Conservation (phyloP, 805 yeast species). For the Yamadazyma nakazawae region DNA sequence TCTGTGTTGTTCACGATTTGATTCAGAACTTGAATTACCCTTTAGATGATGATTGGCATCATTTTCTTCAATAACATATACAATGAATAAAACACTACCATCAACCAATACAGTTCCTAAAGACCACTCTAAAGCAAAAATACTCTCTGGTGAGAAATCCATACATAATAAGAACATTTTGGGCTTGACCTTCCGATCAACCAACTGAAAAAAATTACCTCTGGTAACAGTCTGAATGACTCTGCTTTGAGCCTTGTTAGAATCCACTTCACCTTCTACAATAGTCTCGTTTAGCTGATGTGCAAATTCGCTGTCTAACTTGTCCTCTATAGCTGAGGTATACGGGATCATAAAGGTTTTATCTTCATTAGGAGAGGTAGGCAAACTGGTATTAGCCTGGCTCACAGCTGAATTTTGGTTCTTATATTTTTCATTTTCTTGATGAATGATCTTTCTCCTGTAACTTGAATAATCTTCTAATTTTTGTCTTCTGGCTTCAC, state of each 20-base stretch:
- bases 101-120: conserved; percentile 81
- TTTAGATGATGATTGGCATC: conserved; percentile 42
- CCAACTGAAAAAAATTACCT: conserved; percentile 58
- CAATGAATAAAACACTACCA: conserved; percentile 75
- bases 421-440: conserved; percentile 39
- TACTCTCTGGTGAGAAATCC: conserved; percentile 80
- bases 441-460: conserved; percentile 58
- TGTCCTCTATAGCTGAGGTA: conserved; percentile 65
- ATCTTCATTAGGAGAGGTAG: conserved; percentile 13
- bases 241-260: conserved; percentile 50
- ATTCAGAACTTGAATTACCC: conserved; percentile 35
- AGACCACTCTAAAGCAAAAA: conserved; percentile 83
- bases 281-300: conserved; percentile 51
- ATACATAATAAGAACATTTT: conserved; percentile 72
- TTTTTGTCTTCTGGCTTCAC: conserved; percentile 45
- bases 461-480: conserved; percentile 57
- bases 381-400: conserved; percentile 14
- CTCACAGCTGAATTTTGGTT: background rate
- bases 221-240: conserved; percentile 69
- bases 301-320: conserved; percentile 59
- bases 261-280: conserved; percentile 52
- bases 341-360: conserved; percentile 53
- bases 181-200: conserved; percentile 42
- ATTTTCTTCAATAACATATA: conserved; percentile 54
- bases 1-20: conserved; percentile 34